These are phyloP conservation scores for Thalassia testudinum DNA, from an alignment of 116 monocot genomes.

Conservation along the genomic window DNA sequence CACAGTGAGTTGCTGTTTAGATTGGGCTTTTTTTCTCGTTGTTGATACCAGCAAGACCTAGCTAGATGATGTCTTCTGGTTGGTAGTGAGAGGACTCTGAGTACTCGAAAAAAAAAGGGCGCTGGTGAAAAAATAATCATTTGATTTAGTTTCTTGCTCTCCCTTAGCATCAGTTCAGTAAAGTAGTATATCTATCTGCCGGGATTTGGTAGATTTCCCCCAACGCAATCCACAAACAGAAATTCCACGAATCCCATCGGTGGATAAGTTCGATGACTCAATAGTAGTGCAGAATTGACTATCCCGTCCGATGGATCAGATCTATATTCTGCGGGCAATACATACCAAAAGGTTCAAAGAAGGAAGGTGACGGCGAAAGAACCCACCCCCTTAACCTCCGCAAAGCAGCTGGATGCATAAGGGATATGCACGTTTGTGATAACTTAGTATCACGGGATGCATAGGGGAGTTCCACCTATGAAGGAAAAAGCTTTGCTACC, in stretches of 20 bases:
- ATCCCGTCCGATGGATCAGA: slow-evolving; percentile 10
- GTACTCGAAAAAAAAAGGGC: slow-evolving; percentile 7
- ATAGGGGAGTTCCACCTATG: too few species aligned
- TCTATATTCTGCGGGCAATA: too few species aligned
- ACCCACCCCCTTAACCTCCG: slow-evolving; percentile 1
- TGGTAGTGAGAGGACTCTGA: too few species aligned
- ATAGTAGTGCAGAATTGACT: slow-evolving; percentile 13
- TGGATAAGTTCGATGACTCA: slow-evolving; percentile 5
- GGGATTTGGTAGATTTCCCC: too few species aligned
- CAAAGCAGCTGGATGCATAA: neutral
- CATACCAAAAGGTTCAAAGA: too few species aligned
- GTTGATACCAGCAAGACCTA: slow-evolving; percentile 6
- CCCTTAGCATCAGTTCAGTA: slow-evolving; percentile 2
- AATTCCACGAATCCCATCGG: slow-evolving; percentile 20
- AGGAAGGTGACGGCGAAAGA: neutral
- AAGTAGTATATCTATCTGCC: slow-evolving; percentile 10
- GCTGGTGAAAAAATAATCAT: neutral
- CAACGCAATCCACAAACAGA: slow-evolving; percentile 10
- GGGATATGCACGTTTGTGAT: neutral
- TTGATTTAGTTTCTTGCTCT: too few species aligned
- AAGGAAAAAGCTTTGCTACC: too few species aligned
- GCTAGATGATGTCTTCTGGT: too few species aligned
- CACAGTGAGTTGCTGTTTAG: slow-evolving; percentile 5
- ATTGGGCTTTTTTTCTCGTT: slow-evolving; percentile 6
- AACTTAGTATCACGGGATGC: too few species aligned